Evolutionary conservation across 768 basidiomycete species (phyloP).

Genomic region (Tricholomella constricta): DNA sequence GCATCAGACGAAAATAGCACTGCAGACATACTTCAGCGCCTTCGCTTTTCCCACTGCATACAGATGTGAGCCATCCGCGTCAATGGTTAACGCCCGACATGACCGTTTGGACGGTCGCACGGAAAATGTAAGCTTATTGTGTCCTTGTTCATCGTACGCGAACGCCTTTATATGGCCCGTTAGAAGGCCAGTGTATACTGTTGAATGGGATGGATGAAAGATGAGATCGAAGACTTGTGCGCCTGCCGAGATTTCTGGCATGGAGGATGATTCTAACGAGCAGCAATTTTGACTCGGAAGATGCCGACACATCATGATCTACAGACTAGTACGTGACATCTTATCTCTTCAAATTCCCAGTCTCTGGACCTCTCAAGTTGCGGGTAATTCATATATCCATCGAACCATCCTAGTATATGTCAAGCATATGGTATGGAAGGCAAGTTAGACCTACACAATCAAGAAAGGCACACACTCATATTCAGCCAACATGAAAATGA

Average conservation of each 20-base stretch:
- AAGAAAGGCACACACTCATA: no score
- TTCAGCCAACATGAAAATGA: no score
- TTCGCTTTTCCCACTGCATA: slow-evolving; percentile 85
- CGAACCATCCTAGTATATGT: no score
- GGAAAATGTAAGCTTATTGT: slow-evolving; percentile 56
- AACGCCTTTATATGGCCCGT: slow-evolving; percentile 85
- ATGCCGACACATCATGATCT: background rate
- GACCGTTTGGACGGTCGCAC: slow-evolving; percentile 81
- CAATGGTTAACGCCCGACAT: slow-evolving; percentile 71
- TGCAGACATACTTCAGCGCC: slow-evolving; percentile 64
- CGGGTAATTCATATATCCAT: no score
- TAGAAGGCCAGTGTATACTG: slow-evolving; percentile 78
- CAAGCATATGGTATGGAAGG: no score
- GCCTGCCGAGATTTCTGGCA: slow-evolving; percentile 67
- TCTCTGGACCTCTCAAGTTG: background rate
- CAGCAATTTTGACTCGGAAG: slow-evolving; percentile 5
- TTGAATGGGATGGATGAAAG: slow-evolving; percentile 75
- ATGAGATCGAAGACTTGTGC: slow-evolving; percentile 87
- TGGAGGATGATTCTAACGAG: slow-evolving; percentile 19
- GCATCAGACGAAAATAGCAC: slow-evolving; percentile 7
- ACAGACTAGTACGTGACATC: background rate
- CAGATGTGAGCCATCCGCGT: slow-evolving; percentile 66
- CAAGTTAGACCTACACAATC: no score
- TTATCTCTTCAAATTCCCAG: background rate
- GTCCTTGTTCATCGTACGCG: slow-evolving; percentile 72